A percentile compares a stretch with the other conserved stretches of the same genome.
Evolutionary conservation across 768 basidiomycete genomes (phyloP).

Genomic region (Termitomyces sp.): DNA sequence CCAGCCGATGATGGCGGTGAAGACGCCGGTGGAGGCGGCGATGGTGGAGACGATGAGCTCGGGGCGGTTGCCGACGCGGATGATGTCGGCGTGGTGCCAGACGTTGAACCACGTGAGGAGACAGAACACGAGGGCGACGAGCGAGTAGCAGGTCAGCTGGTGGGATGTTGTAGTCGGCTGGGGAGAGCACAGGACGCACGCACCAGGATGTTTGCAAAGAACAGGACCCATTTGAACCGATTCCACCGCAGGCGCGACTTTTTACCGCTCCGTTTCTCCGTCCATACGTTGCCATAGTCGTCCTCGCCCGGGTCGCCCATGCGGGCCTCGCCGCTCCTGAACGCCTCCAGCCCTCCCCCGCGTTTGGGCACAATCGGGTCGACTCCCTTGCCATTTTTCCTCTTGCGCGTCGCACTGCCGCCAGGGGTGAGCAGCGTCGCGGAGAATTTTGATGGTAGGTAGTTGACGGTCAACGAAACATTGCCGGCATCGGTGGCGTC

Average conservation of each 20-base stretch:
- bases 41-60: slow-evolving; percentile 70
- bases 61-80: slow-evolving; percentile 60
- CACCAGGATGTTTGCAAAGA: slow-evolving; percentile 53
- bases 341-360: slow-evolving; percentile 59
- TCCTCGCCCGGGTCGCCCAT: slow-evolving; percentile 39
- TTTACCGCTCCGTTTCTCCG: slow-evolving; percentile 25
- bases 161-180: not conserved
- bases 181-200: slow-evolving; percentile 20
- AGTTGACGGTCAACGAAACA: slow-evolving; percentile 41
- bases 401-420: slow-evolving; percentile 18
- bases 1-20: slow-evolving; percentile 74
- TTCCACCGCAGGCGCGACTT: slow-evolving; percentile 61
- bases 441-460: slow-evolving; percentile 64
- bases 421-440: slow-evolving; percentile 30
- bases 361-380: slow-evolving; percentile 44
- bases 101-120: slow-evolving; percentile 79
- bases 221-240: slow-evolving; percentile 78
- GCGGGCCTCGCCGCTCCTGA: slow-evolving; percentile 33
- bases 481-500: slow-evolving; percentile 11
- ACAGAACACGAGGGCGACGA: slow-evolving; percentile 54
- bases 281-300: slow-evolving; percentile 35
- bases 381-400: slow-evolving; percentile 16
- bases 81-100: slow-evolving; percentile 59
- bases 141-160: slow-evolving; percentile 50
- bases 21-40: slow-evolving; percentile 51